Percentiles rank a stretch among this genome's conserved stretches.
These are phyloP conservation scores for Elaeis oleifera DNA, from an alignment of 202 grass and related monocot species.

Conservation along the genomic window DNA sequence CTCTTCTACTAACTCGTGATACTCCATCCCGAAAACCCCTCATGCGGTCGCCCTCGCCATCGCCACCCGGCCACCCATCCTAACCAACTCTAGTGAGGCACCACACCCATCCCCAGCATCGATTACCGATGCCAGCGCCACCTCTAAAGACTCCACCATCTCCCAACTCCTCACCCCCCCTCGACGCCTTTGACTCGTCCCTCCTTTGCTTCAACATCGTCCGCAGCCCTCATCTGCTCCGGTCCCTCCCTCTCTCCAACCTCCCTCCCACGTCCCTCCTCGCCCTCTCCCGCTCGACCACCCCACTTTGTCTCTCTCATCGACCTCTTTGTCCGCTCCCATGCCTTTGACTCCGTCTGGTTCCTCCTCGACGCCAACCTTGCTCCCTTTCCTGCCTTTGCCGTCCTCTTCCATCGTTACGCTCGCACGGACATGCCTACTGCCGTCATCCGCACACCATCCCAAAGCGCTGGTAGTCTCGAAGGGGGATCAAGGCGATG, in stretches of 20 bases:
- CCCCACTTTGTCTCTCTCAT: constrained; percentile 8
- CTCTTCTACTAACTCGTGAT: not conserved
- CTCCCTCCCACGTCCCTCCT: constrained; percentile 4
- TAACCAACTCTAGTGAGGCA: too few relatives aligned
- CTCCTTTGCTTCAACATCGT: constrained; percentile 12
- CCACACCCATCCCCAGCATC: too few relatives aligned
- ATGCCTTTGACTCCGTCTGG: constrained; percentile 40
- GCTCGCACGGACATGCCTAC: constrained; percentile 30
- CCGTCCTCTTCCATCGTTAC: constrained; percentile 41
- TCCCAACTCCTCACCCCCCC: constrained; percentile 3
- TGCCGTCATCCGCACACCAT: constrained; percentile 41
- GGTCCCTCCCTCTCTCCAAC: not conserved
- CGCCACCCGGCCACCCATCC: not conserved
- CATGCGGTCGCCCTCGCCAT: constrained; percentile 7
- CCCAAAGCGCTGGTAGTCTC: constrained; percentile 28
- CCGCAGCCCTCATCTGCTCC: not conserved
- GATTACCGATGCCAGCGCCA: constrained; percentile 1
- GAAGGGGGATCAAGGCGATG: not conserved
- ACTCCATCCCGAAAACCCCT: not conserved
- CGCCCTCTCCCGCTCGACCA: too few relatives aligned
- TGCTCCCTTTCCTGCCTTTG: constrained; percentile 31
- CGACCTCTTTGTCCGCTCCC: constrained; percentile 13
- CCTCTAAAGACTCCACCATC: not conserved
- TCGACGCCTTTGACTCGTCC: constrained; percentile 26
- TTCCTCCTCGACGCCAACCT: constrained; percentile 17